phyloP scores from a whole-genome alignment of 2,329 filamentous ascomycete species.

The Talaromyces verruculosus region DNA sequence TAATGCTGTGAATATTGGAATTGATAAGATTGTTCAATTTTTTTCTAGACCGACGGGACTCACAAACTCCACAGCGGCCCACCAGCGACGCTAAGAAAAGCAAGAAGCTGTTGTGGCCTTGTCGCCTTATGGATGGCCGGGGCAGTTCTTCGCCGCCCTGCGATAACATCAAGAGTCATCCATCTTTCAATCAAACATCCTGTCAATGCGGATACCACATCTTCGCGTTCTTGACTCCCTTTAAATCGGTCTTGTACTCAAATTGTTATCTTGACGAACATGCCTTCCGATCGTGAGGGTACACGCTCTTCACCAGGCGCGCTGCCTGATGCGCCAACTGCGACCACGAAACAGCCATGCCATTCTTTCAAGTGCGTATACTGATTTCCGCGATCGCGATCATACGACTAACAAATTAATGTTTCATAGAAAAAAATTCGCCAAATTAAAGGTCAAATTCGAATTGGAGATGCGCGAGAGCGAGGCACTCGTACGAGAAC shows the following conservation, averaged over 20 bases:
- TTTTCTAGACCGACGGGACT: constrained; percentile 1
- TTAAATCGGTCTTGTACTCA: background rate
- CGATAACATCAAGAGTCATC: background rate
- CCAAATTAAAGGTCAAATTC: constrained; percentile 78
- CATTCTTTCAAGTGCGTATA: constrained; percentile 65
- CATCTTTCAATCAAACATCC: background rate
- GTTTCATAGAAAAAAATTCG: constrained; percentile 73
- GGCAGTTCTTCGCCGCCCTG: constrained; percentile 10
- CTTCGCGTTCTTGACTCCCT: background rate
- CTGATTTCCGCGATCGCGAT: constrained; percentile 14
- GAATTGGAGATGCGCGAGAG: constrained; percentile 75
- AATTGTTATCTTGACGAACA: constrained; percentile 22
- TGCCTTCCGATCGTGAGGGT: constrained; percentile 37
- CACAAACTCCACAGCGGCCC: constrained; percentile 15
- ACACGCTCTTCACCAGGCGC: constrained; percentile 31
- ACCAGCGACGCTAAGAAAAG: constrained; percentile 8
- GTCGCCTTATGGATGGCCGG: constrained; percentile 6
- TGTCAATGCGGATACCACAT: background rate
- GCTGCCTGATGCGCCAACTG: constrained; percentile 38
- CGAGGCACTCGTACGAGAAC: constrained; percentile 65
- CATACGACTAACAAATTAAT: background rate
- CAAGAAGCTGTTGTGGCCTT: constrained; percentile 7
- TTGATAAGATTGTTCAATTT: background rate
- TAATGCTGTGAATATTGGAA: background rate
- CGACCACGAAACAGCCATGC: constrained; percentile 52